These are phyloP conservation scores for Nasturtium officinale DNA, from an alignment of 345 rosid genomes.

Conservation along the genomic window DNA sequence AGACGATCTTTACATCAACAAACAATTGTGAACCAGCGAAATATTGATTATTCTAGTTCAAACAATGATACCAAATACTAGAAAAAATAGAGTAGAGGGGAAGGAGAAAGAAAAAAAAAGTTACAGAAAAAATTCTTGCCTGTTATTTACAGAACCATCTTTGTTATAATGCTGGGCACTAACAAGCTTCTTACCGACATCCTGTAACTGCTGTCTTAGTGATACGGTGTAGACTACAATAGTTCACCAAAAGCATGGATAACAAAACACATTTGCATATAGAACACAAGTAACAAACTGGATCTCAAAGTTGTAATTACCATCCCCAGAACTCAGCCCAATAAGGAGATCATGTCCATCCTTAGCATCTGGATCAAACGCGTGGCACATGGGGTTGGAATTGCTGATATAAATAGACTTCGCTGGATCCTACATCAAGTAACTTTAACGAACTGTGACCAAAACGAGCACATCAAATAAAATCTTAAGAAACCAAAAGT, in stretches of 20 bases:
- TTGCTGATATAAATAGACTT: constrained; percentile 93
- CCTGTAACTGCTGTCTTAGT: constrained; percentile 96
- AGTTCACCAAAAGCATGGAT: constrained; percentile 42
- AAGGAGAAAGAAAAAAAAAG: too few species aligned
- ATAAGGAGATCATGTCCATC: constrained; percentile 98
- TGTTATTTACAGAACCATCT: constrained; percentile 88
- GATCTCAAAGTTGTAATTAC: constrained; percentile 47
- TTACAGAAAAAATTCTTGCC: constrained; percentile 51
- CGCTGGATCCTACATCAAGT: constrained; percentile 78
- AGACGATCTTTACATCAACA: not conserved
- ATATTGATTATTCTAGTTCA: not conserved
- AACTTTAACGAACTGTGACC: not conserved
- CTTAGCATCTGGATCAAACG: constrained; percentile 90
- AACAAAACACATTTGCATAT: constrained; percentile 23
- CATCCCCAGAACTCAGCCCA: constrained; percentile 94
- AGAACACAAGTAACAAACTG: not conserved
- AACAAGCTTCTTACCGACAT: constrained; percentile 88
- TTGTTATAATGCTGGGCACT: constrained; percentile 92
- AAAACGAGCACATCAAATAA: not conserved
- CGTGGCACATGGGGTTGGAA: constrained; percentile 90
- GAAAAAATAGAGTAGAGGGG: not conserved
- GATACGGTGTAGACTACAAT: constrained; percentile 94
- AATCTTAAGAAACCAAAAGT: not conserved
- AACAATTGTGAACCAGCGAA: not conserved
- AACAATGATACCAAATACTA: not conserved